Percentiles rank a stretch among this genome's conserved stretches.
Evolutionary conservation across 1,284 basidiomycete species (phyloP).

Genomic region (Ganoderma lingzhi): DNA sequence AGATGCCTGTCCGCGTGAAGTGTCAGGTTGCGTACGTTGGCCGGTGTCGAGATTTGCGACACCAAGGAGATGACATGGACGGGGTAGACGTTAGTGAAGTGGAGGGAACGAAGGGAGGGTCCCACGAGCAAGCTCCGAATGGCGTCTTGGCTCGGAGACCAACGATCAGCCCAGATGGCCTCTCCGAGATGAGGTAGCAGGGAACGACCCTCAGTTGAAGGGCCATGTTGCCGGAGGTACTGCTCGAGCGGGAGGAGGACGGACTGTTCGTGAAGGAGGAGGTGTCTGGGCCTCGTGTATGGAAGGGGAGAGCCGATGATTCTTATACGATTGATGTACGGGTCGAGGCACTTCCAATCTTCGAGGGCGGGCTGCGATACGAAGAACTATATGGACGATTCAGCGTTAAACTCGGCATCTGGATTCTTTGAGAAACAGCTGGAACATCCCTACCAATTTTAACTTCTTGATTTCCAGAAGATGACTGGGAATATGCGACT

Average conservation of each 20-base stretch:
- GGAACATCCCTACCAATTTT: not conserved
- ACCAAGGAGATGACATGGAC: no score
- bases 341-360: constrained; percentile 7
- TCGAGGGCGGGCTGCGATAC: not conserved
- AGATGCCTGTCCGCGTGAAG: not conserved
- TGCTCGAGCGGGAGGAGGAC: not conserved
- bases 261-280: not conserved
- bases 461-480: not conserved
- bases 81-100: no score
- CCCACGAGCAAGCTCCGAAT: not conserved
- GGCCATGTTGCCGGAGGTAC: not conserved
- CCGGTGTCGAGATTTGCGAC: not conserved
- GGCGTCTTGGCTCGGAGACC: not conserved
- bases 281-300: not conserved
- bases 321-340: not conserved
- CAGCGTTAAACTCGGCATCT: no score
- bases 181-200: constrained; percentile 1
- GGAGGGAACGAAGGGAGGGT: not conserved
- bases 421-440: not conserved
- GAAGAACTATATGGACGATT: not conserved
- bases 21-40: not conserved
- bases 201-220: not conserved
- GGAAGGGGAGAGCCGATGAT: constrained; percentile 5
- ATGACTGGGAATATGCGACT: not conserved
- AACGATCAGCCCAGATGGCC: not conserved